Evolutionary conservation across 768 basidiomycete genomes (phyloP).

Genomic region (Suillus spraguei): DNA sequence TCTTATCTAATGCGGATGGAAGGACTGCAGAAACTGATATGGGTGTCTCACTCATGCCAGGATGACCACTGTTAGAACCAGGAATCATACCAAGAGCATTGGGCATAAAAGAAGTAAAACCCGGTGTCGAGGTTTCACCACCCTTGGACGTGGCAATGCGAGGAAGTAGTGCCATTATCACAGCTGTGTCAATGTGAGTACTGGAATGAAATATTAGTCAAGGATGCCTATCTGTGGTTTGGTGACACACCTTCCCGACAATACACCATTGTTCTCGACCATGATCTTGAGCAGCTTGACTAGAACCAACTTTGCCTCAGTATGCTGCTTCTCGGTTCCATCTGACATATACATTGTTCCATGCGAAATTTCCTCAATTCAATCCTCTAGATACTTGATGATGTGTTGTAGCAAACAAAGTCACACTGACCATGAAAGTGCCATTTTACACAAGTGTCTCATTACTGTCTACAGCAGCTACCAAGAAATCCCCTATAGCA

Average conservation of each 20-base stretch:
- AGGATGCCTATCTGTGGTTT: background rate
- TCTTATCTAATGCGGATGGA: constrained; percentile 69
- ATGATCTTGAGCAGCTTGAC: constrained; percentile 75
- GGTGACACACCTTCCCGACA: constrained; percentile 73
- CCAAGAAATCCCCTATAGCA: too few species aligned
- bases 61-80: constrained; percentile 20
- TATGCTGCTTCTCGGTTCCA: constrained; percentile 52
- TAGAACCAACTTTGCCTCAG: constrained; percentile 78
- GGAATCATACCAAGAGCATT: constrained; percentile 22
- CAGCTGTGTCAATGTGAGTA: constrained; percentile 69
- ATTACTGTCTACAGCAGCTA: too few species aligned
- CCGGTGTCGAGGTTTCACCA: constrained; percentile 28
- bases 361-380: constrained; percentile 74
- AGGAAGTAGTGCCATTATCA: constrained; percentile 74
- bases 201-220: constrained; percentile 37
- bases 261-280: constrained; percentile 86
- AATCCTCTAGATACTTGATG: constrained; percentile 72
- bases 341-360: constrained; percentile 72
- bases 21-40: constrained; percentile 62
- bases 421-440: too few species aligned
- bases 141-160: constrained; percentile 39
- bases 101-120: constrained; percentile 32
- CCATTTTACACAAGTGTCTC: too few species aligned
- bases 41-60: constrained; percentile 46
- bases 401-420: too few species aligned